Conservation (phyloP, 148 eudicot species). For the Rhododendron ovatum region DNA sequence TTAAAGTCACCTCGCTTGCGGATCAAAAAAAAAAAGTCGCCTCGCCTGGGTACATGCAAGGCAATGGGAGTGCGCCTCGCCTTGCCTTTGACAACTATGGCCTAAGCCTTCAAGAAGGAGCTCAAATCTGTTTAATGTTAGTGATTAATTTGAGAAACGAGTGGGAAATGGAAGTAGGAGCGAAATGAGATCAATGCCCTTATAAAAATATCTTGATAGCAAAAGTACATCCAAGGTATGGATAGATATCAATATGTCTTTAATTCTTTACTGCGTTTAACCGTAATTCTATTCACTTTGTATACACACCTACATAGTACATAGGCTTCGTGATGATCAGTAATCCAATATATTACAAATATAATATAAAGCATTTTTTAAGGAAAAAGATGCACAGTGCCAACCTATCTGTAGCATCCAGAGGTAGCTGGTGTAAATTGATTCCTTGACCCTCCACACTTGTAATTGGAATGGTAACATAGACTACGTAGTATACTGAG, state of each 20-base stretch:
- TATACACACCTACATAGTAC: neutral
- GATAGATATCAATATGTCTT: neutral
- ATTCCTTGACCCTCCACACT: neutral
- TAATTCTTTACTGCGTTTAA: neutral
- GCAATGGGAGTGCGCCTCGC: too few relatives aligned
- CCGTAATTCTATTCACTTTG: neutral
- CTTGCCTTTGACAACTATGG: too few relatives aligned
- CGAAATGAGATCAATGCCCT: neutral
- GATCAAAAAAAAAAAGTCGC: too few relatives aligned
- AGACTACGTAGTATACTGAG: neutral
- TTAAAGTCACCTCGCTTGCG: too few relatives aligned
- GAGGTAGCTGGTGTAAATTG: neutral
- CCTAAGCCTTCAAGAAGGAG: neutral
- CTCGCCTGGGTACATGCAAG: too few relatives aligned
- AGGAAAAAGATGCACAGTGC: neutral
- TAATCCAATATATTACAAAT: neutral
- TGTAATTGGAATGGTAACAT: neutral
- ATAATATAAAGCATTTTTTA: neutral
- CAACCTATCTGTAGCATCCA: neutral
- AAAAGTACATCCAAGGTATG: neutral
- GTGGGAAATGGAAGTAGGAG: neutral
- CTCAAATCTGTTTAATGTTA: neutral
- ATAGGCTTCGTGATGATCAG: neutral
- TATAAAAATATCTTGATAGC: neutral
- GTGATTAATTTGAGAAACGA: neutral